Conservation (phyloP, 2,329 filamentous ascomycete species). For the Lasiodiplodia sp. region DNA sequence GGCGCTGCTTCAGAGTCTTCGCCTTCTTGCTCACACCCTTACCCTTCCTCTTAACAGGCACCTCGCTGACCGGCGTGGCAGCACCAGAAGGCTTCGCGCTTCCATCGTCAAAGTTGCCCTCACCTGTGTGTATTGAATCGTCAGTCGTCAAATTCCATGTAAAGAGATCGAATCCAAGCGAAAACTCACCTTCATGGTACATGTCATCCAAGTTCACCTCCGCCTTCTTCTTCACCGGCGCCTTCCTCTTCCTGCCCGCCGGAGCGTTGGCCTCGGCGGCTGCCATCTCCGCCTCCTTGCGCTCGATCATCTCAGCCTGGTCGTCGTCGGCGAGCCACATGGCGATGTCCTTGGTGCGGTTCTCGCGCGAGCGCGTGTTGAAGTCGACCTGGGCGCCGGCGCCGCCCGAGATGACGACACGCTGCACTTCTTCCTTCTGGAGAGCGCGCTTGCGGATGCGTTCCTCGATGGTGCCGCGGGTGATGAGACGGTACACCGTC, state of each 20-base stretch:
- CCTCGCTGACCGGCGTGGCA: conserved; percentile 74
- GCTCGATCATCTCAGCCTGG: conserved; percentile 91
- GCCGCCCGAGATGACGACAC: conserved; percentile 93
- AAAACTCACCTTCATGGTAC: conserved; percentile 92
- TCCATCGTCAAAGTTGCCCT: conserved; percentile 92
- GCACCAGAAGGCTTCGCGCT: conserved; percentile 83
- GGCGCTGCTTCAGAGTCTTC: conserved; percentile 58
- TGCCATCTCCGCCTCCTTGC: conserved; percentile 85
- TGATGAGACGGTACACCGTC: conserved; percentile 97
- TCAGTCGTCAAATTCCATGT: background rate
- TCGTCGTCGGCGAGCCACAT: conserved; percentile 99
- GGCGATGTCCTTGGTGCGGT: conserved; percentile 96
- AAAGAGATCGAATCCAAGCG: too few species aligned
- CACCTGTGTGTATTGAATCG: conserved; percentile 65
- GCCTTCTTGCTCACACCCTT: conserved; percentile 58
- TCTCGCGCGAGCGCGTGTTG: conserved; percentile 89
- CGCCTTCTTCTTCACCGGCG: conserved; percentile 57
- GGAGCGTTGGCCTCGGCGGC: conserved; percentile 64
- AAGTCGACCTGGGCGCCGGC: conserved; percentile 88
- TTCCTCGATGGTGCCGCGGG: conserved; percentile 94
- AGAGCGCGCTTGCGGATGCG: conserved; percentile 95
- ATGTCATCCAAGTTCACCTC: conserved; percentile 85
- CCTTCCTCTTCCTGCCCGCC: conserved; percentile 62
- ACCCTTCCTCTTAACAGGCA: conserved; percentile 61
- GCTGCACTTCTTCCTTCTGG: conserved; percentile 98